Evolutionary conservation across 805 yeast genomes (phyloP).

Genomic region (Lachancea sp.): DNA sequence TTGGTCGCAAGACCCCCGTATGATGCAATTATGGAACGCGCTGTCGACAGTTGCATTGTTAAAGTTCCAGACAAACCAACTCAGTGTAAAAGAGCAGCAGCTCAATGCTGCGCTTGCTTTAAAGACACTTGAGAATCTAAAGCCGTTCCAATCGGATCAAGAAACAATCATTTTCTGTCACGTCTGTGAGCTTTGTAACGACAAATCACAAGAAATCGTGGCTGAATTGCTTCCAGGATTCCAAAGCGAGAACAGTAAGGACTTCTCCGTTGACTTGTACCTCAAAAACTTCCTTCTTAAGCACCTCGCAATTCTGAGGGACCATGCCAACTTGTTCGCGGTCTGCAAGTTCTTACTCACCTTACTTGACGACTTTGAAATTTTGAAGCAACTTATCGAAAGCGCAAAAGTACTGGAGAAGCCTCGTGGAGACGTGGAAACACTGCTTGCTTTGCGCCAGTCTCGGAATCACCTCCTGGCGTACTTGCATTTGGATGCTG

Average conservation of each 20-base stretch:
- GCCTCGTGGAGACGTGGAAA: slow-evolving; percentile 36
- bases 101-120: slow-evolving; percentile 45
- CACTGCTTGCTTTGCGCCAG: slow-evolving; percentile 29
- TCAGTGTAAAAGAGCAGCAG: slow-evolving; percentile 40
- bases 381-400: slow-evolving; percentile 30
- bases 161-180: slow-evolving; percentile 57
- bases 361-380: slow-evolving; percentile 59
- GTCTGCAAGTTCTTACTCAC: slow-evolving; percentile 40
- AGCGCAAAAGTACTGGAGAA: slow-evolving; percentile 57
- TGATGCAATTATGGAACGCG: slow-evolving; percentile 49
- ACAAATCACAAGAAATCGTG: slow-evolving; percentile 34
- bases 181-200: slow-evolving; percentile 36
- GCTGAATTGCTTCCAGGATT: slow-evolving; percentile 29
- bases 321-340: slow-evolving; percentile 41
- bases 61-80: slow-evolving; percentile 32
- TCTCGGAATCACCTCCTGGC: slow-evolving; percentile 58
- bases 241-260: slow-evolving; percentile 16
- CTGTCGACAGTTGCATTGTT: slow-evolving; percentile 39
- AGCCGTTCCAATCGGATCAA: slow-evolving; percentile 53
- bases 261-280: slow-evolving; percentile 47
- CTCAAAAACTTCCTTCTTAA: slow-evolving; percentile 50
- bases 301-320: slow-evolving; percentile 36
- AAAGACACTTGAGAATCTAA: slow-evolving; percentile 46
- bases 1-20: slow-evolving; percentile 34
- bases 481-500: slow-evolving; percentile 39